Conservation (phyloP, 176 grass and related monocot genomes). For the Bolboschoenus planiculmis region DNA sequence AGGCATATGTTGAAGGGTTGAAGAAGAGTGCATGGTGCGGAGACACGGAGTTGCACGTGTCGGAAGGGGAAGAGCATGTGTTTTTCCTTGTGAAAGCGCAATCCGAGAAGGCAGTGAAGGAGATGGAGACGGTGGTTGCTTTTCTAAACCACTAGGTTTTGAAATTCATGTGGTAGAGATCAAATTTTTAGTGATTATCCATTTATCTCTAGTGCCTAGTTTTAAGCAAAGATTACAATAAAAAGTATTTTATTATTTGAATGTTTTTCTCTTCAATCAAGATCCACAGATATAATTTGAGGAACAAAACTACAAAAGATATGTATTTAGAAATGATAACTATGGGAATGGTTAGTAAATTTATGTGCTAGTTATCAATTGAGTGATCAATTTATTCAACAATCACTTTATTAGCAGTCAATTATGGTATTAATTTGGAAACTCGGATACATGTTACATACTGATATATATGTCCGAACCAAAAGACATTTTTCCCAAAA, state of each 20-base stretch:
- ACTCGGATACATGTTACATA: neutral
- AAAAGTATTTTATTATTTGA: neutral
- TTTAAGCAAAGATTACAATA: neutral
- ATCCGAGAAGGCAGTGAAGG: slow-evolving; percentile 39
- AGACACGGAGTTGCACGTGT: slow-evolving; percentile 22
- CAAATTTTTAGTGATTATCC: neutral
- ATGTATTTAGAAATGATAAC: neutral
- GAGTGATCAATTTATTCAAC: neutral
- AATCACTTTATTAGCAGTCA: neutral
- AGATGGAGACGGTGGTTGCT: slow-evolving; percentile 32
- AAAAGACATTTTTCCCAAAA: neutral
- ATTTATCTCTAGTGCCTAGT: neutral
- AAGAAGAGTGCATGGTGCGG: slow-evolving; percentile 45
- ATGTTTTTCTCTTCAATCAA: neutral
- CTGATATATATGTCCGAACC: neutral
- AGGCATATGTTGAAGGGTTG: slow-evolving; percentile 43
- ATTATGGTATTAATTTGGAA: neutral
- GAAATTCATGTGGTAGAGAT: neutral
- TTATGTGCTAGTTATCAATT: neutral
- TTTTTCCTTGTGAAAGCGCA: slow-evolving; percentile 47
- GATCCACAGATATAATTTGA: neutral
- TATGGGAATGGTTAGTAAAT: neutral
- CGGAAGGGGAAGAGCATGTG: slow-evolving; percentile 40
- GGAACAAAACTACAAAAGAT: neutral
- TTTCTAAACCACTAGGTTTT: neutral